Percentiles rank a stretch among this genome's conserved stretches.
Conservation (phyloP, 2,329 filamentous ascomycete genomes). For the Drechslerella stenobrocha region DNA sequence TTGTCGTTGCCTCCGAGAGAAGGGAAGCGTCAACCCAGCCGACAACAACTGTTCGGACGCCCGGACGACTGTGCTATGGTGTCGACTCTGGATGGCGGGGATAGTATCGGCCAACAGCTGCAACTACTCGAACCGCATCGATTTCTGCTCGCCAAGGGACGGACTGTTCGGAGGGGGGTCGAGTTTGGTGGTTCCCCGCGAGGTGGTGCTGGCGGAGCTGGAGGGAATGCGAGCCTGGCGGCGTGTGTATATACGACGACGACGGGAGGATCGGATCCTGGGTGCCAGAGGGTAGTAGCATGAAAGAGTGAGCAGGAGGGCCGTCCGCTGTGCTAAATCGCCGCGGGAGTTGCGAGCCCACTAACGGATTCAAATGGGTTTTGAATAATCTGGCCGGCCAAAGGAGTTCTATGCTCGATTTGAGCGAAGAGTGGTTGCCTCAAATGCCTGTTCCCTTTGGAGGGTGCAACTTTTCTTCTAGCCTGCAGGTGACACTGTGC, state of each 20-base stretch:
- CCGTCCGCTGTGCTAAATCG: no score
- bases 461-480: constrained; percentile 29
- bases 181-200: no score
- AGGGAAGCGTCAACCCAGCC: constrained; percentile 5
- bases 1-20: constrained; percentile 25
- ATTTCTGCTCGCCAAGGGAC: not conserved
- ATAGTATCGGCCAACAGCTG: not conserved
- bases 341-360: constrained; percentile 29
- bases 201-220: not conserved
- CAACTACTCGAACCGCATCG: not conserved
- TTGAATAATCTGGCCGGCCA: constrained; percentile 37
- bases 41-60: not conserved
- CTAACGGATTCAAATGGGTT: constrained; percentile 17
- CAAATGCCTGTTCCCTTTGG: constrained; percentile 34
- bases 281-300: no score
- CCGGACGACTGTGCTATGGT: not conserved
- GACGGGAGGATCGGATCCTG: no score
- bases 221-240: not conserved
- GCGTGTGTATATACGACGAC: not conserved
- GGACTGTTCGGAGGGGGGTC: no score
- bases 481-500: constrained; percentile 42
- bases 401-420: constrained; percentile 34
- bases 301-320: constrained; percentile 19
- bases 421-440: constrained; percentile 19
- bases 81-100: not conserved